These are phyloP conservation scores for Diaporthe sp. DNA, from an alignment of 2,329 filamentous ascomycete species.

Conservation along the genomic window DNA sequence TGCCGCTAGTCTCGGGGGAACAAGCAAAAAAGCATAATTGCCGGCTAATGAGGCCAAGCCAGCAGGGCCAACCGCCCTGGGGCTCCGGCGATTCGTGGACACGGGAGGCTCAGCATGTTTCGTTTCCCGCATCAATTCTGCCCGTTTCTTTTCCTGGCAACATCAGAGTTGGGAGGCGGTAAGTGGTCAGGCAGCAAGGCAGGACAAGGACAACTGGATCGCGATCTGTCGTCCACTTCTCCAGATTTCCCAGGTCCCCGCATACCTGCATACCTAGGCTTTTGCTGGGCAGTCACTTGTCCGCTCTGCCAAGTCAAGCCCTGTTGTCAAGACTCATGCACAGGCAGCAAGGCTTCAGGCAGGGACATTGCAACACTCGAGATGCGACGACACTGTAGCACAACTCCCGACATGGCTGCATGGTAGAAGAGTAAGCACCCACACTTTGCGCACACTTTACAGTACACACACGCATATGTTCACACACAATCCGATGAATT, in stretches of 20 bases:
- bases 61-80: conserved; percentile 4
- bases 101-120: conserved; percentile 16
- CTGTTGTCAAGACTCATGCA: conserved; percentile 14
- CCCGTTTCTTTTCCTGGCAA: background rate
- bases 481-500: background rate
- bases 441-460: background rate
- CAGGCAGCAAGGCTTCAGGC: background rate
- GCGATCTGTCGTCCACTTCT: conserved; percentile 23
- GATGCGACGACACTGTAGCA: conserved; percentile 7
- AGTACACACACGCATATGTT: background rate
- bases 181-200: background rate
- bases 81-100: conserved; percentile 11
- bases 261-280: background rate
- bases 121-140: conserved; percentile 7
- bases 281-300: background rate
- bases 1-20: conserved; percentile 23
- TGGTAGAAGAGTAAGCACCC: conserved; percentile 2
- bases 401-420: background rate
- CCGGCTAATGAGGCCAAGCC: conserved; percentile 27
- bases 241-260: conserved; percentile 12
- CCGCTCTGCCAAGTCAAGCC: background rate
- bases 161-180: background rate
- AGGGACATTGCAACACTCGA: background rate
- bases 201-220: background rate
- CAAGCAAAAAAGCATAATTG: conserved; percentile 18